Conservation (phyloP, 345 rosid species). For the Moricandia moricandioides region DNA sequence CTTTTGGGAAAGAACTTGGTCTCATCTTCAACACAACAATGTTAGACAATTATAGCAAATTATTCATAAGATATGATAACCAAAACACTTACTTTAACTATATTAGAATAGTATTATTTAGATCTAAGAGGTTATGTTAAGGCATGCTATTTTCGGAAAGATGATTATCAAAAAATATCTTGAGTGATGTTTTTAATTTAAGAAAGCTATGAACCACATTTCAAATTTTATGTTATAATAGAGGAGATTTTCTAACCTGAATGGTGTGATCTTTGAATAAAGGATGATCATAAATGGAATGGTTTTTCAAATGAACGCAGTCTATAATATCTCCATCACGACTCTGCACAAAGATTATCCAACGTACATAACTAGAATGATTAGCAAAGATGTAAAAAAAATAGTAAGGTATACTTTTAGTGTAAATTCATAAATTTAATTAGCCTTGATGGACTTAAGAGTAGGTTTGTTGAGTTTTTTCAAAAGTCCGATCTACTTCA, state of each 20-base stretch:
- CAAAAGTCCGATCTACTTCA: background rate
- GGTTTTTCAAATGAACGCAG: background rate
- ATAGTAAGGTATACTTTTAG: background rate
- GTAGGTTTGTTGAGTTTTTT: background rate
- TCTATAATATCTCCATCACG: background rate
- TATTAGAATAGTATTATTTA: background rate
- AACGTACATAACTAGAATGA: background rate
- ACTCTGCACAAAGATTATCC: background rate
- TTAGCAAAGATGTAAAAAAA: background rate
- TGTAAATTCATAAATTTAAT: background rate
- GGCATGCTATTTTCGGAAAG: background rate
- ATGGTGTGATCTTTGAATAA: background rate
- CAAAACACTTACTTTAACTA: background rate
- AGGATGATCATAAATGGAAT: constrained; percentile 2
- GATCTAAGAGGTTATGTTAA: background rate
- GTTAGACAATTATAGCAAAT: background rate
- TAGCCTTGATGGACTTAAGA: background rate
- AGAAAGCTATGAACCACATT: background rate
- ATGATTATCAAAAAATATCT: no score
- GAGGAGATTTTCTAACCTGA: background rate
- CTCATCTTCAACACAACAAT: background rate
- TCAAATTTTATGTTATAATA: background rate
- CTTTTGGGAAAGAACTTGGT: constrained; percentile 5
- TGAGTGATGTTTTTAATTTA: background rate
- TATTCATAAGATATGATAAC: background rate